Conservation (phyloP, 805 yeast genomes). For the Candida coquimbonensis region DNA sequence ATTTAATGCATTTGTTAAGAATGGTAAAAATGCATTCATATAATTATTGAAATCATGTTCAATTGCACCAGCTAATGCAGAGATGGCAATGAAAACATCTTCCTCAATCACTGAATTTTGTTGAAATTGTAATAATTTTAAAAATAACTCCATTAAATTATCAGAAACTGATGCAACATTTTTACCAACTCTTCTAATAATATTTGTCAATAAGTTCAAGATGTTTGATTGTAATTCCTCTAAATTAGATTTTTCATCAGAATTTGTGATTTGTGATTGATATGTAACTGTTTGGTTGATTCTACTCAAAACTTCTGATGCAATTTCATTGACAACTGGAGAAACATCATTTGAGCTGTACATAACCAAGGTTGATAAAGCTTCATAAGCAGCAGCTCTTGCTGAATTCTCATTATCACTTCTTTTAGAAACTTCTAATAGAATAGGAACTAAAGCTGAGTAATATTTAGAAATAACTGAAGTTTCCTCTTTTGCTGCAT, state of each 20-base stretch:
- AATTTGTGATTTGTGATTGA: slow-evolving; percentile 49
- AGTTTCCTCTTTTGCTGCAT: slow-evolving; percentile 40
- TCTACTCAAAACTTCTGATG: slow-evolving; percentile 65
- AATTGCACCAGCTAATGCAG: slow-evolving; percentile 80
- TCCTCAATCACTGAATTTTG: slow-evolving; percentile 78
- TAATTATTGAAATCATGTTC: slow-evolving; percentile 67
- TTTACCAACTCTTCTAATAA: slow-evolving; percentile 57
- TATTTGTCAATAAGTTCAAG: slow-evolving; percentile 20
- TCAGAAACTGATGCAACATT: slow-evolving; percentile 69
- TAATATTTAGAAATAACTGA: slow-evolving; percentile 73
- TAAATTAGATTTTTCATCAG: slow-evolving; percentile 69
- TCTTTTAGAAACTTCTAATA: slow-evolving; percentile 63
- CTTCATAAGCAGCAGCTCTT: slow-evolving; percentile 95
- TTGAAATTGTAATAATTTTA: slow-evolving; percentile 58
- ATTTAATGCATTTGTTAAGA: slow-evolving; percentile 66
- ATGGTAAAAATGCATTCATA: slow-evolving; percentile 80
- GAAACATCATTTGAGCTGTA: slow-evolving; percentile 67
- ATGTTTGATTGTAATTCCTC: slow-evolving; percentile 82
- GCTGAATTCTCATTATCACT: slow-evolving; percentile 79
- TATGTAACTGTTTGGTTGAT: slow-evolving; percentile 62
- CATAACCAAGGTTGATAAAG: slow-evolving; percentile 74
- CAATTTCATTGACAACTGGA: slow-evolving; percentile 62
- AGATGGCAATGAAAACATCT: slow-evolving; percentile 86
- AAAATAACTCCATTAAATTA: slow-evolving; percentile 74
- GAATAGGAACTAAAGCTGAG: slow-evolving; percentile 56